Evolutionary conservation across 2,329 filamentous ascomycete species (phyloP), one percentile per base, ranked within the genome.

Genomic region (Colletotrichum navitas): DNA sequence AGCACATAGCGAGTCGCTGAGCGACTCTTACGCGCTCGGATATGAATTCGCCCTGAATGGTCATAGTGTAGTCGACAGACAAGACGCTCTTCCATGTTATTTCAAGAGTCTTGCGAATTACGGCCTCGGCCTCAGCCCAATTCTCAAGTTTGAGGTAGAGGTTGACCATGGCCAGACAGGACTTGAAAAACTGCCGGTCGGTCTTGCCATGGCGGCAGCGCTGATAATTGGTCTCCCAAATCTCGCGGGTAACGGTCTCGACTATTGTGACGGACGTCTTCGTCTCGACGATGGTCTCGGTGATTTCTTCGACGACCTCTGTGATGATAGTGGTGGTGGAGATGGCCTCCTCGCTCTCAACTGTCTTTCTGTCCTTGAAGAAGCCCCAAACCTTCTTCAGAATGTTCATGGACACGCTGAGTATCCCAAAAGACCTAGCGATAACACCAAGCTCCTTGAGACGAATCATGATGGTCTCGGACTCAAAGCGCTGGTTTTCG

Each of bases 261-360:
- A 80, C 81, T 3, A 79, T 77, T 0, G 74, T 80, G 1, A 78
- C 81, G 0, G 78, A 82, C 0, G 77, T 81, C 69, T 78, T 82
- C n/a, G 74, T 79, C 7, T 76, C 76, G 0, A 74, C 76, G 0
- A 76, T 80, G 1, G 78, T 82, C 71, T 80, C 77, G 0, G 77
- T 83, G 39, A 81, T 79, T 72, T 83, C 81, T 56, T 82, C 79
- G 1, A 82, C 80, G 1, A 82, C 80, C 69, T 82, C 80, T 0
- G 81, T 82, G 62, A 83, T 81, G 56, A 82, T 78, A 1, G 79
- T 71, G 0, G 78, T 79, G 0, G 81, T 83, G 51, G 77, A 73
- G 16, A 75, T 71, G 21, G 80, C 80, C 41, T 83, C 81, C 18
- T 81, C 77, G 8, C 78, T 75, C 2, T 78, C 77, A 5, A 74